Evolutionary conservation across 2,329 filamentous ascomycete genomes (phyloP).

Genomic region (Grosmannia penicillata): DNA sequence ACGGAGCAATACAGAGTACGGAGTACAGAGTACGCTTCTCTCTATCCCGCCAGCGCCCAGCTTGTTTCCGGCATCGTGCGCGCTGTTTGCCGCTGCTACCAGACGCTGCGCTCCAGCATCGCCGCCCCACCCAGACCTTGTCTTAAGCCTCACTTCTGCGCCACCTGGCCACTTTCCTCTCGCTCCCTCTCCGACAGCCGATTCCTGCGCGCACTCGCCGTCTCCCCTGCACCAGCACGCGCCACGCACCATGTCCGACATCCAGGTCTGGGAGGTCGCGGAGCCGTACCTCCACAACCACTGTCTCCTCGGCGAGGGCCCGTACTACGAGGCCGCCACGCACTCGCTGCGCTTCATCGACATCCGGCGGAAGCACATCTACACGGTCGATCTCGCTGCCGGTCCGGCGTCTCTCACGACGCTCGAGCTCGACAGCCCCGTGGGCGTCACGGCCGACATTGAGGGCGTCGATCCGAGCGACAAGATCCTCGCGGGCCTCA

Average conservation of each 20-base stretch:
- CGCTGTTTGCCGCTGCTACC: too few species aligned
- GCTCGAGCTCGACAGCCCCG: slow-evolving; percentile 35
- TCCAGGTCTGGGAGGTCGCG: slow-evolving; percentile 35
- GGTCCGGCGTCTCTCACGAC: slow-evolving; percentile 51
- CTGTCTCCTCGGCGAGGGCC: slow-evolving; percentile 58
- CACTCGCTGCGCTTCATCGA: slow-evolving; percentile 66
- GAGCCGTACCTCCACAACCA: slow-evolving; percentile 45
- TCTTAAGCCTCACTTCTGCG: too few species aligned
- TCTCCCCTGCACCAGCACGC: too few species aligned
- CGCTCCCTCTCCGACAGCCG: too few species aligned
- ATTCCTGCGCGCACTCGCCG: too few species aligned
- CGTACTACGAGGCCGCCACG: slow-evolving; percentile 53
- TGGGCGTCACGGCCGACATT: slow-evolving; percentile 67
- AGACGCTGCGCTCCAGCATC: too few species aligned
- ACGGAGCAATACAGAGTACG: too few species aligned
- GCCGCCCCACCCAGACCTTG: too few species aligned
- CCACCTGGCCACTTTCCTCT: too few species aligned
- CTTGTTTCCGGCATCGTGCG: too few species aligned
- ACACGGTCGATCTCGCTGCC: slow-evolving; percentile 50
- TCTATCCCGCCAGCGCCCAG: too few species aligned
- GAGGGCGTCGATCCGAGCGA: slow-evolving; percentile 44
- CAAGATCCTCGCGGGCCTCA: slow-evolving; percentile 63
- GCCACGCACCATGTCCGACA: slow-evolving; percentile 4
- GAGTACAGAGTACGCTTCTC: too few species aligned
- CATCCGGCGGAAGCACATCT: slow-evolving; percentile 62